These are phyloP conservation scores for Elongisporangium undulatum DNA, from an alignment of 352 stramenopile genomes.

Conservation along the genomic window DNA sequence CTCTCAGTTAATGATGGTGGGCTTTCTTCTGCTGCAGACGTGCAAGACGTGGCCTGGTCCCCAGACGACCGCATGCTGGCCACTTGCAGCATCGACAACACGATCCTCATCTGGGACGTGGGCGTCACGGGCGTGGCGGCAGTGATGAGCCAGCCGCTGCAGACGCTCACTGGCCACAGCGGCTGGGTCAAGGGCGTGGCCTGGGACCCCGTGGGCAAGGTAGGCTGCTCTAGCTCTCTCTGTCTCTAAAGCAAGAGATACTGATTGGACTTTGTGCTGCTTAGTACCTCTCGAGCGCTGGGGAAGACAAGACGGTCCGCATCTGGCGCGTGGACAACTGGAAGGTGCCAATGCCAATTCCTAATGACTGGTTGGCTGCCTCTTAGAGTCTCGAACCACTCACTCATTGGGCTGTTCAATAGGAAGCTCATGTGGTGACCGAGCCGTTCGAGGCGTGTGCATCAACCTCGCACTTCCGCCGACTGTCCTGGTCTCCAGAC, in stretches of 20 bases:
- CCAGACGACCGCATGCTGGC: slow-evolving; percentile 84
- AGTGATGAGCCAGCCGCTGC: slow-evolving; percentile 78
- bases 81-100: slow-evolving; percentile 89
- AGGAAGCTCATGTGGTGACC: slow-evolving; percentile 46
- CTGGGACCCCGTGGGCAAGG: slow-evolving; percentile 85
- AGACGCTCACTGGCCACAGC: slow-evolving; percentile 72
- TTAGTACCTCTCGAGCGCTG: slow-evolving; percentile 81
- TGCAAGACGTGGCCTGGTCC: slow-evolving; percentile 84
- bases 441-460: slow-evolving; percentile 77
- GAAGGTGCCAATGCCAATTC: slow-evolving; percentile 24
- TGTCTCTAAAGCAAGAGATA: background rate
- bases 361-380: background rate
- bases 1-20: background rate
- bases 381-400: background rate
- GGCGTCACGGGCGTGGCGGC: slow-evolving; percentile 39
- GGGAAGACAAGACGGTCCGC: slow-evolving; percentile 83
- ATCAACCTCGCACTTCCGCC: slow-evolving; percentile 79
- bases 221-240: slow-evolving; percentile 3
- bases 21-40: slow-evolving; percentile 31
- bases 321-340: slow-evolving; percentile 83
- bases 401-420: background rate
- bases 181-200: slow-evolving; percentile 86
- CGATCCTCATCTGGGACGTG: slow-evolving; percentile 85
- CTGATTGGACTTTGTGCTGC: background rate
- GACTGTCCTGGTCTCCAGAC: slow-evolving; percentile 81